Evolutionary conservation across 768 basidiomycete species (phyloP), one percentile per base, ranked within the genome.

Genomic region (Xerocomellus chrysenteron): DNA sequence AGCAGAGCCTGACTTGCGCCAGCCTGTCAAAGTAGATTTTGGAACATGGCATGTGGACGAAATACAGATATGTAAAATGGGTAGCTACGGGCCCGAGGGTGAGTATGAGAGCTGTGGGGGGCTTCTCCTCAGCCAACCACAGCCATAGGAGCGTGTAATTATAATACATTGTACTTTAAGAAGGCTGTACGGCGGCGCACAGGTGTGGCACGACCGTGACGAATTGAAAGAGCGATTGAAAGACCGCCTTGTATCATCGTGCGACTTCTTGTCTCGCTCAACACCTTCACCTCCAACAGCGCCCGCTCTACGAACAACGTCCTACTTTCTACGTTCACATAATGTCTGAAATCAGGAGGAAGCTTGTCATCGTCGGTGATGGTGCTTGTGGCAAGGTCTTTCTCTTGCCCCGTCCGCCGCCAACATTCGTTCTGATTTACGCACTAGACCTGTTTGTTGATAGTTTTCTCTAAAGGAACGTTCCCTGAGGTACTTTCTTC

Each of bases 321-420:
- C 56, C 65, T 59, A 72, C 70, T 67, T 59, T 67, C 68, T 71
- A 74, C 72, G 65, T 61, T 68, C 71, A 59, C 45, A 66, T 68
- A 74, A 98, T 98, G 94, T 88, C 94, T 73, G 95, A 97, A 81
- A 96, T 98, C 76, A 86, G 95, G 78, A 90, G 94, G 77, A 98
- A 98, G 78, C 88, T 98, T 67, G 95, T 98, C 74, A 97, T 98
- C 75, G 95, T 98, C 65, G 95, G 95, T 74, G 94, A 96, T 80
- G 94, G 94, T 84, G 93, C 92, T 76, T 95, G 92, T 67, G 93
- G 92, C 78, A 94, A 94, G 90, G 90, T 90, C 39, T 48, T 66
- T 51, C 33, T 52, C 53, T 35, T 19, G 11, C n/a, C 26, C n/a
- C 30, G 26, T 55, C 40, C 14, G 30, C 39, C 35, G 26, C 24